phyloP scores from a whole-genome alignment of 352 stramenopile genomes.

The Phytophthora hibernalis region DNA sequence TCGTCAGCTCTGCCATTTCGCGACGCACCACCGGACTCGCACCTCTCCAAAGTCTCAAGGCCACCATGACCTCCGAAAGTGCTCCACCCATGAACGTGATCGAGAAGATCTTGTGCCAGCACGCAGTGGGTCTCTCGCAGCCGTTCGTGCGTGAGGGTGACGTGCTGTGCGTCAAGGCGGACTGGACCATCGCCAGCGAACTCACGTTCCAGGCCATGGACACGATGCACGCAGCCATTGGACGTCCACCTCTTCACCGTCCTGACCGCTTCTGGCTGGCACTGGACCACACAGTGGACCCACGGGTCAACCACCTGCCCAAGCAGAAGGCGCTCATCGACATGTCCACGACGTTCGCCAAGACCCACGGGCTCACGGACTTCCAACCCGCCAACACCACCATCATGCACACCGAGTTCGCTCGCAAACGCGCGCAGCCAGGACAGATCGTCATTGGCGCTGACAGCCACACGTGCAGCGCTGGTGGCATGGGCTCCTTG shows the following conservation, averaged over 20 bases:
- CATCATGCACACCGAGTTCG: conserved; percentile 90
- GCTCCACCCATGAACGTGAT: conserved; percentile 80
- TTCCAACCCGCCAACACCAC: conserved; percentile 86
- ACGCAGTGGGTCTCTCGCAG: conserved; percentile 41
- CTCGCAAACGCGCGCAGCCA: conserved; percentile 78
- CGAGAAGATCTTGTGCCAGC: conserved; percentile 84
- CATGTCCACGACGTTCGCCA: conserved; percentile 79
- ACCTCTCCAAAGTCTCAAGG: conserved; percentile 13
- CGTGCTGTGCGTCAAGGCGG: conserved; percentile 78
- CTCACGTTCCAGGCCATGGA: conserved; percentile 89
- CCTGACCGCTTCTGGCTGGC: conserved; percentile 87
- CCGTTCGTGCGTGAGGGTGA: conserved; percentile 69
- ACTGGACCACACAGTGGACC: conserved; percentile 84
- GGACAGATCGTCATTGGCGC: conserved; percentile 88
- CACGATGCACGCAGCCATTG: conserved; percentile 80
- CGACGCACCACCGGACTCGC: conserved; percentile 31
- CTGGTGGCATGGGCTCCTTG: conserved; percentile 78
- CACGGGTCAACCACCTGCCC: conserved; percentile 77
- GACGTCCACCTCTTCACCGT: conserved; percentile 70
- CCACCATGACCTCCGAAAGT: not conserved
- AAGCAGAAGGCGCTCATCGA: conserved; percentile 86
- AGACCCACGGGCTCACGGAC: conserved; percentile 72
- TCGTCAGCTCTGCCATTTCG: conserved; percentile 15
- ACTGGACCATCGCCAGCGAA: conserved; percentile 85
- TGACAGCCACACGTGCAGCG: conserved; percentile 80